Percentiles rank a stretch among this genome's conserved stretches.
Conservation (phyloP, 192 early-diverging fungal species). For the Coemansia javaensis region DNA sequence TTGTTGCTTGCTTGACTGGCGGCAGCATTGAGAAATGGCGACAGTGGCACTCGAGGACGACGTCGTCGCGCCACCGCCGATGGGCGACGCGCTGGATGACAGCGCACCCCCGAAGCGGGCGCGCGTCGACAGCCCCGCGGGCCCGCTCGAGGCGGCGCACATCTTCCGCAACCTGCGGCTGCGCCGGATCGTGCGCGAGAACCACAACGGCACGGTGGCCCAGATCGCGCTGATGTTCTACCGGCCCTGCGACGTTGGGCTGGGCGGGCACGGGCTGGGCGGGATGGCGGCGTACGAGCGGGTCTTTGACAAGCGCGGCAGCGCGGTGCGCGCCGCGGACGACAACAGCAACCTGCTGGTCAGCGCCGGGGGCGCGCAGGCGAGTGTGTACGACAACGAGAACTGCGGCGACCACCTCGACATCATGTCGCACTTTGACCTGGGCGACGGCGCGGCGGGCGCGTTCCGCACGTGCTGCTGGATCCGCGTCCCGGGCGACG, state of each 20-base stretch:
- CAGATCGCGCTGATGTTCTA: constrained; percentile 74
- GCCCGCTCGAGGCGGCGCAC: constrained; percentile 45
- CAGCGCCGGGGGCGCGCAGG: constrained; percentile 66
- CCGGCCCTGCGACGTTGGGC: constrained; percentile 34
- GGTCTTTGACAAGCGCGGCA: constrained; percentile 67
- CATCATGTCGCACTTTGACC: constrained; percentile 85
- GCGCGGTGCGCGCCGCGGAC: constrained; percentile 55
- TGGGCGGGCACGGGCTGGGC: constrained; percentile 32
- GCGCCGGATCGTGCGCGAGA: constrained; percentile 85
- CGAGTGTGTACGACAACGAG: constrained; percentile 88
- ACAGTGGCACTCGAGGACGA: too few relatives aligned
- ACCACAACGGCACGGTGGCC: constrained; percentile 72
- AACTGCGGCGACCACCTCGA: constrained; percentile 91
- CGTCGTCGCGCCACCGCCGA: neutral
- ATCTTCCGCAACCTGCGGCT: constrained; percentile 73
- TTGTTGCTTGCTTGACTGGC: too few relatives aligned
- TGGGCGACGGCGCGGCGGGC: constrained; percentile 21
- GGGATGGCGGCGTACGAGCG: constrained; percentile 54
- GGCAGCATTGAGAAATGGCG: too few relatives aligned
- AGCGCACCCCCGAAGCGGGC: constrained; percentile 34
- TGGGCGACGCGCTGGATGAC: constrained; percentile 3
- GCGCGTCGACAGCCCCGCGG: constrained; percentile 25
- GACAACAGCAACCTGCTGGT: constrained; percentile 74
- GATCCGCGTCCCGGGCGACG: constrained; percentile 63
- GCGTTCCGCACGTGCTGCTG: constrained; percentile 68